Percentiles rank a stretch among this genome's conserved stretches.
Evolutionary conservation across 179 eudicot species (phyloP).

Genomic region (Amaranthus tricolor): DNA sequence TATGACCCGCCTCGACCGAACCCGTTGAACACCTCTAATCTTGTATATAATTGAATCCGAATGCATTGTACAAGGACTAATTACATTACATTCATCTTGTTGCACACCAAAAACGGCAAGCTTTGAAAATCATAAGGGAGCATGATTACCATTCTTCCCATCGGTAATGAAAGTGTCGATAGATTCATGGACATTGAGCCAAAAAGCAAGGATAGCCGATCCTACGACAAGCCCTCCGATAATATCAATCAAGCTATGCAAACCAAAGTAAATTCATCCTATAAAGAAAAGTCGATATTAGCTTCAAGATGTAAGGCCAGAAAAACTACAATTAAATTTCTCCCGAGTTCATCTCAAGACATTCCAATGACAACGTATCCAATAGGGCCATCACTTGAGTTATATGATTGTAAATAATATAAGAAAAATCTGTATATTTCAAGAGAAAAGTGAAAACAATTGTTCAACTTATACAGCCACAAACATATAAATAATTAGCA

Average conservation of each 20-base stretch:
- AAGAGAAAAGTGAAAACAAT: conserved; percentile 23
- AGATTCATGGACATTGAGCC: conserved; percentile 63
- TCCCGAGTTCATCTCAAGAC: conserved; percentile 11
- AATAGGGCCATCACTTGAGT: conserved; percentile 33
- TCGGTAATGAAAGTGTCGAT: conserved; percentile 66
- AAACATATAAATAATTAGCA: background rate
- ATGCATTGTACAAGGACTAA: too few species aligned
- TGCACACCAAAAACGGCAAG: background rate
- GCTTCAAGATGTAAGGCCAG: conserved; percentile 13
- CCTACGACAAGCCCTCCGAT: conserved; percentile 73
- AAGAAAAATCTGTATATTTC: conserved; percentile 55
- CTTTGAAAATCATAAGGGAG: conserved; percentile 1
- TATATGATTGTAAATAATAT: conserved; percentile 53
- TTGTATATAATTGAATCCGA: too few species aligned
- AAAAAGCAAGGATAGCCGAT: conserved; percentile 59
- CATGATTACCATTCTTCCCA: conserved; percentile 79
- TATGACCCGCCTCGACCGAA: too few species aligned
- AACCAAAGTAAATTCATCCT: conserved; percentile 98
- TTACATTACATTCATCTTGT: background rate
- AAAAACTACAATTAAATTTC: background rate
- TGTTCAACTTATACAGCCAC: background rate
- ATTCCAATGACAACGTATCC: conserved; percentile 45
- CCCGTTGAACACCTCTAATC: too few species aligned
- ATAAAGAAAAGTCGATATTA: conserved; percentile 33
- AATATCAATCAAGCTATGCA: conserved; percentile 90